Base-by-base conservation (phyloP, 2,329 filamentous ascomycete species). In the Aspergillus thermomutatus region DNA sequence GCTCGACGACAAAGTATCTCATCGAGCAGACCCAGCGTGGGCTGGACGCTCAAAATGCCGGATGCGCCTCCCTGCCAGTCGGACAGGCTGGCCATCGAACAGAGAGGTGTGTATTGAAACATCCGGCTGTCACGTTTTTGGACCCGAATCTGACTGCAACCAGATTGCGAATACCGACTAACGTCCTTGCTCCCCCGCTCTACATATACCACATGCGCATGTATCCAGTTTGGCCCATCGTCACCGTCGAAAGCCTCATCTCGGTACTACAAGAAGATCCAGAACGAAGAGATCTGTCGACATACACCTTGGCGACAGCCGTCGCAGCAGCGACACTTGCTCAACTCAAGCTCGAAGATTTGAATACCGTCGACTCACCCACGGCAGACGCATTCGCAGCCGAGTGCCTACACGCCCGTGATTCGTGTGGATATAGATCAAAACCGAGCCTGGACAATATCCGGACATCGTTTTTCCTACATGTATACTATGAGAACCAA, bases 151-250 rank as follows among this genome's bases (percentile, higher is more conserved):
- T 37, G 31, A 37, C 31, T 37, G 31, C 27, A 53, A 34, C 34
- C 34, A 60, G 57, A 54, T 54, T 37, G 49, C 61, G 46, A 27
- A 64, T 46, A 50, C 65, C 43, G 37, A 31, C 61, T 52, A 63
- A 63, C 57, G 49, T 54, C 10, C 62, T 73, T 40, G 60, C 72
- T 47, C 56, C 69, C 50, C 66, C 68, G 2, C 67, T 82, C 4
- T 78, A 79, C 59, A 70, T 79, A 49, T 82, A 81, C 59, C 76
- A 76, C 3, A 72, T 80, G n/a, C 77, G 79, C 11, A 68, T 82
- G 48, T 82, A 79, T 51, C 80, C 80, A 0, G 77, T 82, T 3
- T 82, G 80, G 80, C 80, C 80, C 25, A 76, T 82, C 40, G 74
- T 82, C 45, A 73, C 78, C 41, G 76, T 79, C 26, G 73, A 77